These are phyloP conservation scores for Pichia sp. DNA, from an alignment of 1,139 yeast genomes.

Conservation along the genomic window DNA sequence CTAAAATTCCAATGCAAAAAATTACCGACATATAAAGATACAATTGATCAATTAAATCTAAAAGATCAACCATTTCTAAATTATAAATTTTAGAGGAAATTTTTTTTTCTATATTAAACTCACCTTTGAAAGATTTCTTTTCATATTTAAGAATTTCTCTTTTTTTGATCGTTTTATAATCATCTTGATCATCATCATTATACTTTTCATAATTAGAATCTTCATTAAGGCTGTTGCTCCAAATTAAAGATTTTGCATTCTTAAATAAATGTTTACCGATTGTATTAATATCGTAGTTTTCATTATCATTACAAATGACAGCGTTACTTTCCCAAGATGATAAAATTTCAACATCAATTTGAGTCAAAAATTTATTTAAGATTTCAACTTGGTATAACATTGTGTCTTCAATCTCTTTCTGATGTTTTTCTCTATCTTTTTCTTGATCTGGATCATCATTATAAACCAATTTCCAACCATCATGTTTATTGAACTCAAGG, in stretches of 20 bases:
- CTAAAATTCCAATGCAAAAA: conserved; percentile 20
- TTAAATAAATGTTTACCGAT: conserved; percentile 2
- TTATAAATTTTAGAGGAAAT: conserved; percentile 1
- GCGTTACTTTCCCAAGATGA: not conserved
- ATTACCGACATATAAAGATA: conserved; percentile 21
- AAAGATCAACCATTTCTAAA: conserved; percentile 3
- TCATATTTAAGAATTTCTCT: conserved; percentile 2
- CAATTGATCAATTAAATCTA: conserved; percentile 16
- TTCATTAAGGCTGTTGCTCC: not conserved
- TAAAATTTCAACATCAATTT: conserved; percentile 6
- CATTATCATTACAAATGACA: not conserved
- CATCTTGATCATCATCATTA: not conserved
- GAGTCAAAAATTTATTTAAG: conserved; percentile 4
- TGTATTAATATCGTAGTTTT: not conserved
- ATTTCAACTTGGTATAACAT: conserved; percentile 2
- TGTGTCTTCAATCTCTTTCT: not conserved
- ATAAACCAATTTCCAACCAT: not conserved
- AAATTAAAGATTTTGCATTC: not conserved
- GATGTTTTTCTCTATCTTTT: not conserved
- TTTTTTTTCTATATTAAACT: not conserved
- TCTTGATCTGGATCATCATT: not conserved
- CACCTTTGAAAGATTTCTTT: conserved; percentile 2
- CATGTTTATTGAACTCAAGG: conserved; percentile 8
- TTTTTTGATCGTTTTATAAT: not conserved
- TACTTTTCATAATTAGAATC: not conserved